Evolutionary conservation across 75 land plant species (phyloP), one percentile per base, ranked within the genome.

Genomic region (Pinus tabuliformis): DNA sequence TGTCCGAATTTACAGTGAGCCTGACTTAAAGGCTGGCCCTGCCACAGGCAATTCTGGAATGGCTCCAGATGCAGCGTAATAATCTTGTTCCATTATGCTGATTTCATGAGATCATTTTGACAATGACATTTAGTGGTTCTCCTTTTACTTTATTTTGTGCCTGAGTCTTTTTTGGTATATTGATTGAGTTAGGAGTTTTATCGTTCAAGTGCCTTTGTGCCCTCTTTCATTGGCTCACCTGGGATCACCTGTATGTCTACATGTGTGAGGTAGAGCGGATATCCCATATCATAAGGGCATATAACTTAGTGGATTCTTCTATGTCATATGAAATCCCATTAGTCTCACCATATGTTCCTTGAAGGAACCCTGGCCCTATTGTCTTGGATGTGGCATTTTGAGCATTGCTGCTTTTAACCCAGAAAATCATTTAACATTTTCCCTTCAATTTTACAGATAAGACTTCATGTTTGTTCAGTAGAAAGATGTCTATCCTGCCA

Each of bases 51-150:
- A 65, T 77, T 83, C 86, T 70, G 87, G 92, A 56, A 86, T 89
- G 81, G 98, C 98, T 24, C 95, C 96, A 61, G 98, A 95, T 95
- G 98, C 98, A 78, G 96, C 89, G 98, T 95, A 91, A 92, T 26
- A 22, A 14, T 64, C 18, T 49, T 9, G 18, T 5, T 54, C 74
- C 57, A 9, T 11, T 49, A 49, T 49, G 54, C 54, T 49, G 54
- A 49, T 49, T 11, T 49, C 54, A 49, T 49, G 54, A 49, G 54
- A 49, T 9, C 54, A 9, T 49, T 49, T 49, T 49, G 54, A 49
- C 54, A 49, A 9, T 16, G 14, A 15, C 12, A 56, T 28, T 21
- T 16, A 56, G 28, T 56, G 13, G 11, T 56, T 73, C 74, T 1
- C 58, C 24, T 45, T 56, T 22, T 52, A 14, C 37, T 21, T 26